Base-by-base conservation (phyloP, 495 filamentous ascomycete species). In the Glutinoglossum americanum region DNA sequence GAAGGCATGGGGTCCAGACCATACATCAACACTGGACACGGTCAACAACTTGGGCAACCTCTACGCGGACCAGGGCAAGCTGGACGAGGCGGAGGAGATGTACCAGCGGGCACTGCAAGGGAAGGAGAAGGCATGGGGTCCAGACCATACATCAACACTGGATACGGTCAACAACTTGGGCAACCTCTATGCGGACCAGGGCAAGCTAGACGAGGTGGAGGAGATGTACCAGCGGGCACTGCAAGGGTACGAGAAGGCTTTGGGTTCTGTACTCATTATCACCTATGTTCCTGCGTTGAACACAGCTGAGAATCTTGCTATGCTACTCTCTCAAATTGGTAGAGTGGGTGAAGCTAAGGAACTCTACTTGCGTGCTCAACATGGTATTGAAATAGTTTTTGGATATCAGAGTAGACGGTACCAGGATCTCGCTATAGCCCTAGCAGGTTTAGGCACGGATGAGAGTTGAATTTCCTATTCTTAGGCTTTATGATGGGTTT, bases 171-270 rank as follows among this genome's bases (percentile, higher is more conserved):
- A n/a, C n/a, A n/a, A n/a, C n/a, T n/a, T n/a, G n/a, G n/a, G n/a
- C n/a, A n/a, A n/a, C n/a, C 27, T 61, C 60, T 61, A 48, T 33
- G 21, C 32, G 26, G 60, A 35, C 59, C 44, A 51, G 47, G 30
- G 23, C 44, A 41, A 27, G 54, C 10, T 57, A 3, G 39, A 15
- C 21, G 37, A 55, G 28, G 61, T 54, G 11, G 57, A 63, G 48
- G 13, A 51, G 57, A 63, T 63, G 33, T 63, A 62, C 53, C 49
- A 11, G 51, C 57, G 51, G 27, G 57, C 57, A 39, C 57, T 58
- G 26, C 25, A 19, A 53, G 57, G 57, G 25, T 54, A 58, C 27
- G 57, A 58, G 51, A 58, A 58, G 25, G 57, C 51, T 17, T 28
- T 17, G 11, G 51, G 51, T 45, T 23, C 41, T n/a, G 19, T 23